Conservation (phyloP, 768 basidiomycete species). For the Lepiota venenata region DNA sequence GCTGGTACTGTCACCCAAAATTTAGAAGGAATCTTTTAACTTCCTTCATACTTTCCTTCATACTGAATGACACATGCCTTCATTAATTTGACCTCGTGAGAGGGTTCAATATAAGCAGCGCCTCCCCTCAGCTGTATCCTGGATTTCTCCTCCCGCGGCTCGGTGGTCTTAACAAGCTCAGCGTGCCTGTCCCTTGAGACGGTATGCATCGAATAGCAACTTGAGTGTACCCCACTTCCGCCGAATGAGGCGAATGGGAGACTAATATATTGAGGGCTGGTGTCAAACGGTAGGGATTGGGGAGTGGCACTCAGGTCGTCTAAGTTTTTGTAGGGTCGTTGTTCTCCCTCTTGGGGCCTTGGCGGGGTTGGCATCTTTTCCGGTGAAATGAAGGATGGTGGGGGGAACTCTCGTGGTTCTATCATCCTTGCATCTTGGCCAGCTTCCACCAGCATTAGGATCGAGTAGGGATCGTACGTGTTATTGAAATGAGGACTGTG, state of each 20-base stretch:
- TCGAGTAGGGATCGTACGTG: constrained; percentile 62
- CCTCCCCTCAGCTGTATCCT: background rate
- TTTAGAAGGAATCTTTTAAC: background rate
- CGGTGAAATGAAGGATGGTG: constrained; percentile 38
- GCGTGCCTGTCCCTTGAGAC: constrained; percentile 2
- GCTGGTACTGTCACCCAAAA: constrained; percentile 44
- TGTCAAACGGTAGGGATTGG: background rate
- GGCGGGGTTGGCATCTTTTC: background rate
- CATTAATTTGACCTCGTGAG: constrained; percentile 24
- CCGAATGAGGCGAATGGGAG: constrained; percentile 3
- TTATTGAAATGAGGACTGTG: constrained; percentile 67
- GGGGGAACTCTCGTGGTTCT: constrained; percentile 72
- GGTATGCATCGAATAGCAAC: background rate
- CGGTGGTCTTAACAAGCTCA: background rate
- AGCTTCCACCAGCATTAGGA: constrained; percentile 58
- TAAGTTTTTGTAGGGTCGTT: background rate
- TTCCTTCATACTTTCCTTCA: background rate
- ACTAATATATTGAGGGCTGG: background rate
- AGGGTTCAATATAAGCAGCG: background rate
- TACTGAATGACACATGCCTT: constrained; percentile 38
- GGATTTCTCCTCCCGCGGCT: background rate
- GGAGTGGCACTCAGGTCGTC: background rate
- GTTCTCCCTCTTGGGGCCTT: background rate
- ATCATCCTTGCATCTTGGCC: constrained; percentile 45
- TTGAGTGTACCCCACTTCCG: background rate